These are phyloP conservation scores for Papiliotrema flavescens DNA, from an alignment of 1,284 basidiomycete genomes.

Conservation along the genomic window DNA sequence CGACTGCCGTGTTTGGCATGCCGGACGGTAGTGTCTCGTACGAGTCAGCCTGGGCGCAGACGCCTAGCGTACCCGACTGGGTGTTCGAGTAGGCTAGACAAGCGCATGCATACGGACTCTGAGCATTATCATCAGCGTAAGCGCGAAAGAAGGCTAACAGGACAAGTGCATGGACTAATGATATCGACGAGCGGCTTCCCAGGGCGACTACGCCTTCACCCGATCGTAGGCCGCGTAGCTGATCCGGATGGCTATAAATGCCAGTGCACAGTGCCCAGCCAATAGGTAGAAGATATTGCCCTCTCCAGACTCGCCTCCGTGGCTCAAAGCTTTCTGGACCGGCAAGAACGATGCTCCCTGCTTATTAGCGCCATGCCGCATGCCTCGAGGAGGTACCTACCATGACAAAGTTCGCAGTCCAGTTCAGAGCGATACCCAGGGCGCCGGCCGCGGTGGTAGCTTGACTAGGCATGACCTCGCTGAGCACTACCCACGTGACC, in stretches of 20 bases:
- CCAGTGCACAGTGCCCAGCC: constrained; percentile 19
- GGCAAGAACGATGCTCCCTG: constrained; percentile 36
- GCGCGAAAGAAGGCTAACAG: too few relatives aligned
- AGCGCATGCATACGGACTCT: background rate
- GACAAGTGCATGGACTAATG: too few relatives aligned
- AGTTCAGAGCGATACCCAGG: constrained; percentile 26
- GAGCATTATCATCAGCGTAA: too few relatives aligned
- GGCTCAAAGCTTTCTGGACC: constrained; percentile 28
- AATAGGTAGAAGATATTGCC: constrained; percentile 42
- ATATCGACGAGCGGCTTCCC: too few relatives aligned
- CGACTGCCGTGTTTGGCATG: constrained; percentile 66
- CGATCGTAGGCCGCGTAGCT: constrained; percentile 10
- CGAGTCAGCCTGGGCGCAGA: constrained; percentile 31
- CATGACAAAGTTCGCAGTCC: constrained; percentile 26
- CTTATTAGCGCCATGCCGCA: background rate
- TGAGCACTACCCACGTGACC: constrained; percentile 32
- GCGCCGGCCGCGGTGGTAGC: constrained; percentile 23
- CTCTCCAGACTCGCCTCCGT: constrained; percentile 17
- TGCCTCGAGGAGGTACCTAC: constrained; percentile 3
- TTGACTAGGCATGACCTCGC: constrained; percentile 24
- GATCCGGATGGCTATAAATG: constrained; percentile 9
- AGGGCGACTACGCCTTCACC: background rate
- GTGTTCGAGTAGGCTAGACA: constrained; percentile 6
- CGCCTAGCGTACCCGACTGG: constrained; percentile 33
- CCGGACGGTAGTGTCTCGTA: constrained; percentile 45